Evolutionary conservation across 1,284 basidiomycete genomes (phyloP), one percentile per base, ranked within the genome.

Genomic region (Cystobasidium sp.): DNA sequence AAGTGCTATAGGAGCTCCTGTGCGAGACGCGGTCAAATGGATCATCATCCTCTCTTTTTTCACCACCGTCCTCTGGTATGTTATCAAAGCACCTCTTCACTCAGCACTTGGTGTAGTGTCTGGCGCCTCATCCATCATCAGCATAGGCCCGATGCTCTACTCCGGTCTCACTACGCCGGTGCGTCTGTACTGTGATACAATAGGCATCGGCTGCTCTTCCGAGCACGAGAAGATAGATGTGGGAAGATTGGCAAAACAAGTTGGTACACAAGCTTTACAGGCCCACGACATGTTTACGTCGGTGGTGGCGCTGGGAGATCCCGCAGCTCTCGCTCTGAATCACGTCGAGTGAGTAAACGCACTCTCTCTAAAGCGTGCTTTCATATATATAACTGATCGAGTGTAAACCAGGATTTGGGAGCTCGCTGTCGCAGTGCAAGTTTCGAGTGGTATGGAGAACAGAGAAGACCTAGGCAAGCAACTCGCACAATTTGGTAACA

Each of bases 281-380:
- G 80, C 80, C 9, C 61, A 78, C 22, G 77, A 78, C 43, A 74
- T 80, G 41, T 80, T 80, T 43, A 74, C 79, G 10, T 76, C 77
- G 12, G 67, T 80, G 14, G n/a, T 78, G 18, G 47, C 66, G 9
- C 71, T 80, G 18, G 75, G 75, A 3, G 74, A 77, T 14, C 68
- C 73, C 8, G 56, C 46, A 9, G 74, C 72, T 0, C 39, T 79
- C 31, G 62, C 55, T 1, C 47, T 80, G 49, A 76, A 80, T 37
- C 80, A 79, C 3, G 76, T 77, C 3, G 79, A 78, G 64, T 74
- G 39, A 64, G 75, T 37, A 12, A 1, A 6, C 49, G 16, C 39
- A 22, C 6, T 5, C 22, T 43, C n/a, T 14, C 41, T 22, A 20
- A 49, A 65, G 8, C 4, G 4, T 63, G 9, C 31, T 16, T 53